phyloP scores from a whole-genome alignment of 352 stramenopile species.

The Elongisporangium senticosum region DNA sequence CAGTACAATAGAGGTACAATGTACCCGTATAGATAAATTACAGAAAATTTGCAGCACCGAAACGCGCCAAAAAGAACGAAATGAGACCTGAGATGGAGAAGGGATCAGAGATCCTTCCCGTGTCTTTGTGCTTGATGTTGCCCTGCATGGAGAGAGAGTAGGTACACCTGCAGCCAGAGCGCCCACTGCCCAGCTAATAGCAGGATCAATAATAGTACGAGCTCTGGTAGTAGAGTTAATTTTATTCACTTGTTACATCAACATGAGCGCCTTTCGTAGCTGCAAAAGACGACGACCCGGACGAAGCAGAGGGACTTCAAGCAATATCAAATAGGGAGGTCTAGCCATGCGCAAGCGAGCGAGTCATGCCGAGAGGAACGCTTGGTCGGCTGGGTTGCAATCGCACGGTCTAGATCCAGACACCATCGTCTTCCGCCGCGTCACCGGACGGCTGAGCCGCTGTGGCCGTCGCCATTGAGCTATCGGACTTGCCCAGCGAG shows the following conservation, averaged over 20 bases:
- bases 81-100: background rate
- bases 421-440: conserved; percentile 48
- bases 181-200: too few relatives aligned
- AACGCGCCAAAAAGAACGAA: too few relatives aligned
- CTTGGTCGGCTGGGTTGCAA: background rate
- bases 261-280: background rate
- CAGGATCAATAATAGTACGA: too few relatives aligned
- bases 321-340: background rate
- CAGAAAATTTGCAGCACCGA: background rate
- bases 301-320: background rate
- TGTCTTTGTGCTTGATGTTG: background rate
- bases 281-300: background rate
- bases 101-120: background rate
- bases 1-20: background rate
- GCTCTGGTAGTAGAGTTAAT: background rate
- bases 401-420: conserved; percentile 49
- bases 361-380: background rate
- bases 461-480: conserved; percentile 25
- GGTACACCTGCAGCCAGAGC: too few relatives aligned
- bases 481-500: conserved; percentile 29
- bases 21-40: background rate
- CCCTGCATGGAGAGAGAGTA: too few relatives aligned
- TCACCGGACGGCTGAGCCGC: conserved; percentile 7
- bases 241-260: background rate
- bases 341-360: background rate